Conservation (phyloP, 495 filamentous ascomycete genomes). For the Emericellopsis terricola region DNA sequence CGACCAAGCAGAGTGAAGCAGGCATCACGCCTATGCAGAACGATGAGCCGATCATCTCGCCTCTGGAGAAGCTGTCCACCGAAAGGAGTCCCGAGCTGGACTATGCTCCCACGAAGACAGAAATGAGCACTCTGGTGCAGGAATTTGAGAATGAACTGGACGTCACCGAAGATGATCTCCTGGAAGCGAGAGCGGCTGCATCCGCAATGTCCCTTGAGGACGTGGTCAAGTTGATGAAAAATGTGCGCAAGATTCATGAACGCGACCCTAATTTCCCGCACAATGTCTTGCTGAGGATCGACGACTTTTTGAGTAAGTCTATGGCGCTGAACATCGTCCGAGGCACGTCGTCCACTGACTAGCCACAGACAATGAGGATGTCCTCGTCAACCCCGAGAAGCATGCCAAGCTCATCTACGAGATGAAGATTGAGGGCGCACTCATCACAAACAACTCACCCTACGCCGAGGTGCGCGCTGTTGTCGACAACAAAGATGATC, state of each 20-base stretch:
- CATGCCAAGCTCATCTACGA: constrained; percentile 17
- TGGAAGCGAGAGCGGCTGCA: constrained; percentile 16
- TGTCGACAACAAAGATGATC: constrained; percentile 27
- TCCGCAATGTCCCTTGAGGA: constrained; percentile 14
- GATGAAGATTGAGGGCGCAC: constrained; percentile 23
- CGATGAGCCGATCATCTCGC: too few species aligned
- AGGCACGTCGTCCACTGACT: too few species aligned
- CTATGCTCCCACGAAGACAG: too few species aligned
- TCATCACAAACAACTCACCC: constrained; percentile 24
- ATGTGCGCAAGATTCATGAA: too few species aligned
- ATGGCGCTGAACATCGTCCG: too few species aligned
- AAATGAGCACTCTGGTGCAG: too few species aligned
- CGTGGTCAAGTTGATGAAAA: neutral
- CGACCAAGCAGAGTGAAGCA: too few species aligned
- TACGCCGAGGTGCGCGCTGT: constrained; percentile 32
- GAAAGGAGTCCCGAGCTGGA: too few species aligned
- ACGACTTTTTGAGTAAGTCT: too few species aligned
- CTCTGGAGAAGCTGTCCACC: too few species aligned
- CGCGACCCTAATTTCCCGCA: constrained; percentile 20
- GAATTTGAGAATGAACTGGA: constrained; percentile 4
- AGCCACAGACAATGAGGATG: constrained; percentile 18
- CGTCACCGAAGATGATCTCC: constrained; percentile 14
- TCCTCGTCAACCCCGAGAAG: constrained; percentile 18
- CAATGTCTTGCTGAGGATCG: constrained; percentile 13
- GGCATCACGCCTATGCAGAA: too few species aligned